phyloP scores from a whole-genome alignment of 1,139 yeast species.

The Scheffersomyces parashehatae region DNA sequence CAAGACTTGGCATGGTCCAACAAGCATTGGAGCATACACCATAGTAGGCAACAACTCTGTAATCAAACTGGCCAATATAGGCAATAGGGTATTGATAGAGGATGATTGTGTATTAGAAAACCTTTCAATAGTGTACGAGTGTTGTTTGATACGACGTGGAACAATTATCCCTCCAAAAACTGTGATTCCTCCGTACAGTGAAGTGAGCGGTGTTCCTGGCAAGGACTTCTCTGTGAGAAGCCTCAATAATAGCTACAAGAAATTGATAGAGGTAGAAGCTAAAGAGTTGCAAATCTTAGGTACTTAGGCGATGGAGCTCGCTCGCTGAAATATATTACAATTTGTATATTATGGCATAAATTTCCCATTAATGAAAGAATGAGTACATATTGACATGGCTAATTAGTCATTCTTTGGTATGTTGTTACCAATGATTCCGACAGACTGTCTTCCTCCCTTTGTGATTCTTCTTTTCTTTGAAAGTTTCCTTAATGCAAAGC shows the following conservation, averaged over 20 bases:
- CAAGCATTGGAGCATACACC: constrained; percentile 60
- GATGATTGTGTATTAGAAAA: constrained; percentile 37
- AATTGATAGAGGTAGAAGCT: constrained; percentile 42
- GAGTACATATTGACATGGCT: no score
- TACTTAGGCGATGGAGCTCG: not conserved
- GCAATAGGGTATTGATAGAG: constrained; percentile 58
- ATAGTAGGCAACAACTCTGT: constrained; percentile 46
- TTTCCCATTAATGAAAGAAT: no score
- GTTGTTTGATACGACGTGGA: constrained; percentile 53
- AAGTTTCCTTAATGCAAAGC: constrained; percentile 3
- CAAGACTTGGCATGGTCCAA: constrained; percentile 22
- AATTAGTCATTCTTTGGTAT: constrained; percentile 16
- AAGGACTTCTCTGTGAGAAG: constrained; percentile 25
- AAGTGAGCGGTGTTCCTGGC: constrained; percentile 46
- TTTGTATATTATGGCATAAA: no score
- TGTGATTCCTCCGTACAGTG: constrained; percentile 62
- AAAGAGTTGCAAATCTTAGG: constrained; percentile 33
- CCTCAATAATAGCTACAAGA: constrained; percentile 44
- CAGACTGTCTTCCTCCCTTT: constrained; percentile 1
- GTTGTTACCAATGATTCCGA: constrained; percentile 19
- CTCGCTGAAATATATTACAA: no score
- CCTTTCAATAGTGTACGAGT: constrained; percentile 59
- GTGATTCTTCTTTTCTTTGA: not conserved
- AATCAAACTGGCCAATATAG: constrained; percentile 52
- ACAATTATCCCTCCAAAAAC: constrained; percentile 54